Percentiles rank a stretch among this genome's conserved stretches.
Conservation (phyloP, 495 filamentous ascomycete genomes). For the Neurospora tetraspora region DNA sequence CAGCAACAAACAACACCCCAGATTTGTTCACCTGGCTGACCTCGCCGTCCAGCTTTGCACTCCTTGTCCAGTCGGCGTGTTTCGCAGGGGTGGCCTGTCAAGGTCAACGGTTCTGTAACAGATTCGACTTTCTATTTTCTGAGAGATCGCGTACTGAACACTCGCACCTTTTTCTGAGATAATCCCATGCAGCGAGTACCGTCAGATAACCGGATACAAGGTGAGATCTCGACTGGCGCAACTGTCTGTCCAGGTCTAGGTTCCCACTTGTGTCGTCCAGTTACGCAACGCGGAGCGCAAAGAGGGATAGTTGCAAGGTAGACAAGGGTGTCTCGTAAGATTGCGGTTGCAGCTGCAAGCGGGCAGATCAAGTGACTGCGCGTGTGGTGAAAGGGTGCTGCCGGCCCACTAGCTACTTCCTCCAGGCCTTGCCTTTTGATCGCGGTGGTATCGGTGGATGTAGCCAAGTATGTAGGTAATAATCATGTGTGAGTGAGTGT, state of each 20-base stretch:
- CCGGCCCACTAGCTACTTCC: neutral
- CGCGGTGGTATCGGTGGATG: neutral
- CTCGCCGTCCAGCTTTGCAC: neutral
- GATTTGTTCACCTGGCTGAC: neutral
- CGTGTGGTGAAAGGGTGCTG: slow-evolving; percentile 10
- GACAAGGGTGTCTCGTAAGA: slow-evolving; percentile 13
- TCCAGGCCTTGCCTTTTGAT: neutral
- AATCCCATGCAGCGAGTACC: neutral
- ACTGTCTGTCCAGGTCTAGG: neutral
- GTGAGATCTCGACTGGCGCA: neutral
- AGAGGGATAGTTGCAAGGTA: neutral
- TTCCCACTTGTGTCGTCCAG: slow-evolving; percentile 4
- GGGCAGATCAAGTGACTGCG: slow-evolving; percentile 22
- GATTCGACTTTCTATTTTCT: neutral
- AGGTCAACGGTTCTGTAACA: neutral
- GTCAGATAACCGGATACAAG: neutral
- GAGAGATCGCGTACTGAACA: neutral
- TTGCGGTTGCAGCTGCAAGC: slow-evolving; percentile 20
- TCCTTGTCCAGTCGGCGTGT: neutral
- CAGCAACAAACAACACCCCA: neutral
- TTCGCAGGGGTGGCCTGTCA: neutral
- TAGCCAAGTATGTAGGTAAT: neutral
- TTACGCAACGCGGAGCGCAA: slow-evolving; percentile 1
- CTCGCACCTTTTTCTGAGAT: neutral
- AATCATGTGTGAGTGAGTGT: neutral